phyloP scores from a whole-genome alignment of 305 asterid genomes.

The Fraxinus albicans region DNA sequence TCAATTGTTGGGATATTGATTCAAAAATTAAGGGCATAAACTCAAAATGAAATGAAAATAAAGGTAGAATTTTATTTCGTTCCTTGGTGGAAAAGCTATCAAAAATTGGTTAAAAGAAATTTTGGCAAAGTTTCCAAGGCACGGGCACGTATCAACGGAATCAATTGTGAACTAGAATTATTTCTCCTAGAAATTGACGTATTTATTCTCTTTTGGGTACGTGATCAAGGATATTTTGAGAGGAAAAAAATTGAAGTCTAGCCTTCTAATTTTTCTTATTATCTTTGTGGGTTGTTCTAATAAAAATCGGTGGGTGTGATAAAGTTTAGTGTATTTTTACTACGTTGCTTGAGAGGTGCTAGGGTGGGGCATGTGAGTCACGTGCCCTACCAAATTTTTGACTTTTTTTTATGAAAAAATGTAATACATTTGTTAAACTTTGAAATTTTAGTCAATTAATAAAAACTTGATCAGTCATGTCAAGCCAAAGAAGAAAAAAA shows the following conservation, averaged over 20 bases:
- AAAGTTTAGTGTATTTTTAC: not conserved
- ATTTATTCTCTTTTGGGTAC: not conserved
- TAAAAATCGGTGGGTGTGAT: no score
- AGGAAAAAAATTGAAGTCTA: not conserved
- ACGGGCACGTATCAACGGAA: not conserved
- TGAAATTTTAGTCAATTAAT: no score
- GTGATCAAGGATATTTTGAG: not conserved
- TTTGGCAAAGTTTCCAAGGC: not conserved
- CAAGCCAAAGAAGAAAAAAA: no score
- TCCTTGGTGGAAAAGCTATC: not conserved
- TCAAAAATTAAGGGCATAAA: no score
- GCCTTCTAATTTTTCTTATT: not conserved
- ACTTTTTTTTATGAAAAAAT: no score
- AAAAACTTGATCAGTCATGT: no score
- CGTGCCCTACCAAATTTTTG: no score
- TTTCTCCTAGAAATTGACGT: not conserved
- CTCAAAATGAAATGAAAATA: no score
- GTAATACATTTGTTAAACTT: no score
- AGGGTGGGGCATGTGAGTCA: no score
- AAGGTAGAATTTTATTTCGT: not conserved
- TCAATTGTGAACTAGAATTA: not conserved
- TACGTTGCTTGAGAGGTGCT: not conserved
- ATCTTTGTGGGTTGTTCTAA: not conserved
- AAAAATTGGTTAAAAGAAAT: no score
- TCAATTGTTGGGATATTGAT: not conserved